Evolutionary conservation across 1,139 yeast genomes (phyloP), one percentile per base, ranked within the genome.

Genomic region (Geotrichum klebahnii): DNA sequence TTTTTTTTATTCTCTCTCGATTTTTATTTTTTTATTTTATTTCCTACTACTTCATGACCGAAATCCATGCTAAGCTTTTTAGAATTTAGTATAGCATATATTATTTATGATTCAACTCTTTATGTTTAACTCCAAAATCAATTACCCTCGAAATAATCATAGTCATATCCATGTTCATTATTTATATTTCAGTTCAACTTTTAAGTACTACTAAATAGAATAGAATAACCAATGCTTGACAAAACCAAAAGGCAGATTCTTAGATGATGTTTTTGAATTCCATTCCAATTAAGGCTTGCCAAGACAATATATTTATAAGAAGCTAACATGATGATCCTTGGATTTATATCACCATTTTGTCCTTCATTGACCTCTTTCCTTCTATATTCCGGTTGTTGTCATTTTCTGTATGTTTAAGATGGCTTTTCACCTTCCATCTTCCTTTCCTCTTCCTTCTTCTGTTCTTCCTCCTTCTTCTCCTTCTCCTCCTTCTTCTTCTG

Each of bases 71-170:
- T 20, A 28, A 9, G 9, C 12, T 28, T 28, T 12, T 12, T 12
- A 9, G 12, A 9, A 28, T 28, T 28, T 32, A n/a, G 35, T 32
- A 32, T 24, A 36, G 26, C 28, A 4, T 10, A 10, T 3, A 5
- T 28, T 19, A 16, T 16, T 39, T 26, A 39, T 39, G 43, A 39
- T 39, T 39, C 43, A 39, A 39, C 43, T 39, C 43, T 22, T 37
- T 37, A 20, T n/a, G n/a, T 32, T 8, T 32, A 12, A 5, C 6
- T 14, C n/a, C 35, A 32, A 12, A 32, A 8, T 26, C 29, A 26
- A 8, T 26, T 26, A 6, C 29, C 10, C 29, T 26, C 29, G 29
- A 10, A 10, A 8, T 26, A 26, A 10, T 26, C 10, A 26, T n/a
- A n/a, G n/a, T n/a, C n/a, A n/a, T n/a, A n/a, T 8, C 10, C 29